Conservation (phyloP, 352 stramenopile genomes). For the Globisporangium radiosum region DNA sequence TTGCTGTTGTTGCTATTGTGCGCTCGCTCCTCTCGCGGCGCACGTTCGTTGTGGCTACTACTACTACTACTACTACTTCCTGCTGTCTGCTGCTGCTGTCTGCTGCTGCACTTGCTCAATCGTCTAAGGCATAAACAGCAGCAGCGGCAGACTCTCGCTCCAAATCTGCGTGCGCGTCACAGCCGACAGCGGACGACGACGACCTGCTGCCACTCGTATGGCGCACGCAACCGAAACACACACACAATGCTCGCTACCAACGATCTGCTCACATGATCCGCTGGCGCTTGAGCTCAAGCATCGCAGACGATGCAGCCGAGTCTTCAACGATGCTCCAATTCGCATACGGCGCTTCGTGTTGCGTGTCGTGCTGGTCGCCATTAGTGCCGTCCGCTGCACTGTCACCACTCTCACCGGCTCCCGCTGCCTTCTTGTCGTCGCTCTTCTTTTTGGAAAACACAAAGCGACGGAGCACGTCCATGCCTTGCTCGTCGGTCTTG, state of each 20-base stretch:
- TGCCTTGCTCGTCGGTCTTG: slow-evolving; percentile 80
- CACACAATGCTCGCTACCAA: background rate
- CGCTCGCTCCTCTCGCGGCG: too few relatives aligned
- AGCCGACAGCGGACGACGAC: too few relatives aligned
- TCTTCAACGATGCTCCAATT: slow-evolving; percentile 28
- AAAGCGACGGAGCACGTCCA: slow-evolving; percentile 78
- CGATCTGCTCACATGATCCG: slow-evolving; percentile 17
- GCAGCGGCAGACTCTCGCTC: too few relatives aligned
- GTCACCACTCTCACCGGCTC: background rate
- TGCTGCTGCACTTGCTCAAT: too few relatives aligned
- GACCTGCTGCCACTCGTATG: too few relatives aligned
- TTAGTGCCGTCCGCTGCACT: background rate
- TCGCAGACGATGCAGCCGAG: slow-evolving; percentile 25
- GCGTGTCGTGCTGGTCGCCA: background rate
- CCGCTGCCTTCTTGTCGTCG: slow-evolving; percentile 32
- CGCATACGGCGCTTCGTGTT: slow-evolving; percentile 1
- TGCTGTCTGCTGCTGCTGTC: too few relatives aligned
- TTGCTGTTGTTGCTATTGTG: too few relatives aligned
- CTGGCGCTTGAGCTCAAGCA: slow-evolving; percentile 31
- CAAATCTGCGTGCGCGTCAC: too few relatives aligned
- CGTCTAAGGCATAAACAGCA: too few relatives aligned
- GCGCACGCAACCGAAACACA: background rate
- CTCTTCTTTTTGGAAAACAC: slow-evolving; percentile 78
- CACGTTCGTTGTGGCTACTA: too few relatives aligned
- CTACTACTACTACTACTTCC: too few relatives aligned